These are phyloP conservation scores for Chaetomium cochliodes DNA, from an alignment of 495 filamentous ascomycete genomes.

Conservation along the genomic window DNA sequence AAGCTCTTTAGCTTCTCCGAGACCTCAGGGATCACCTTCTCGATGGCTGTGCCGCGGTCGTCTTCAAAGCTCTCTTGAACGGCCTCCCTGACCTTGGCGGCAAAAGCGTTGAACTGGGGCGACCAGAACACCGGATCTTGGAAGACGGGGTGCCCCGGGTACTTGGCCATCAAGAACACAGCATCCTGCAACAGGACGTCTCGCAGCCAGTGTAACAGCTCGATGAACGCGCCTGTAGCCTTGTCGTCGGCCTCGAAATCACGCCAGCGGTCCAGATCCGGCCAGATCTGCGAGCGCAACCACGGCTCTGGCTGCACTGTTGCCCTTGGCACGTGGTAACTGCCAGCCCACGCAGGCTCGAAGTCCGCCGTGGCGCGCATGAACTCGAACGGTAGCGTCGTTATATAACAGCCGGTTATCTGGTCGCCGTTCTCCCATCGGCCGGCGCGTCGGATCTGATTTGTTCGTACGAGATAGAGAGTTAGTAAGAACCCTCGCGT, in stretches of 20 bases:
- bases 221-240: slow-evolving; percentile 2
- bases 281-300: slow-evolving; percentile 3
- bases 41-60: background rate
- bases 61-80: slow-evolving; percentile 7
- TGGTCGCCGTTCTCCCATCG: slow-evolving; percentile 5
- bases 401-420: too few species aligned
- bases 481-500: background rate
- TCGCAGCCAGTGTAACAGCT: slow-evolving; percentile 4
- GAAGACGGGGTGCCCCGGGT: slow-evolving; percentile 5
- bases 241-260: slow-evolving; percentile 7
- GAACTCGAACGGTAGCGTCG: slow-evolving; percentile 7
- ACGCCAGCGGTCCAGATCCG: too few species aligned
- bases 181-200: slow-evolving; percentile 7
- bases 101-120: slow-evolving; percentile 10
- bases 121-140: background rate
- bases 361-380: slow-evolving; percentile 4
- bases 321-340: slow-evolving; percentile 3
- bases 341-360: slow-evolving; percentile 5
- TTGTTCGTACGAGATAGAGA: too few species aligned
- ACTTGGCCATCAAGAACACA: background rate
- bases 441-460: slow-evolving; percentile 6
- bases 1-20: slow-evolving; percentile 3
- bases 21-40: slow-evolving; percentile 11
- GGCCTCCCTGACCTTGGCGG: too few species aligned
- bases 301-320: slow-evolving; percentile 8